Conservation (phyloP, 345 rosid genomes). For the Gossypium thurberi region DNA sequence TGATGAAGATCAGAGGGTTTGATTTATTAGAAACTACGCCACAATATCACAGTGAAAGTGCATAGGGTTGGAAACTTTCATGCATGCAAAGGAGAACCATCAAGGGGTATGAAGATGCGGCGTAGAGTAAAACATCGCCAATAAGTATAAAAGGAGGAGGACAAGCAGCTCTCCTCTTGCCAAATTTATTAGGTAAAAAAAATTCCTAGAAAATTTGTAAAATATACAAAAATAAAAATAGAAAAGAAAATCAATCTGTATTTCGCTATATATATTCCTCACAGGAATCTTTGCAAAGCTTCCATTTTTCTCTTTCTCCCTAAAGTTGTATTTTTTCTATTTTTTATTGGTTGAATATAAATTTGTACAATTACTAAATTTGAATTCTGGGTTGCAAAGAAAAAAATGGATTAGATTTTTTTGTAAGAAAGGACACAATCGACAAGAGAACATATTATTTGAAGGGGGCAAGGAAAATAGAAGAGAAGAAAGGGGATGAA, state of each 20-base stretch:
- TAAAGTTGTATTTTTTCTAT: constrained; percentile 5
- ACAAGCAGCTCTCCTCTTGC: too few relatives aligned
- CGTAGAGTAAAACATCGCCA: neutral
- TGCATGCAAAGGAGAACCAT: neutral
- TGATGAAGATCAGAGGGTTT: too few relatives aligned
- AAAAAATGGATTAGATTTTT: neutral
- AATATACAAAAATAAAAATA: neutral
- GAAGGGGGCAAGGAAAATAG: constrained; percentile 36
- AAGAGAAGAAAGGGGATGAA: constrained; percentile 44
- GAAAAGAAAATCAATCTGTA: neutral
- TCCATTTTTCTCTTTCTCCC: neutral
- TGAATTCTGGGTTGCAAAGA: constrained; percentile 29
- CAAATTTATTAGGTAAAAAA: neutral
- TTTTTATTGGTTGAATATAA: neutral
- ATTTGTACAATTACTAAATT: constrained; percentile 24
- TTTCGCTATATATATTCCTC: constrained; percentile 22
- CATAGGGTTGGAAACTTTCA: neutral
- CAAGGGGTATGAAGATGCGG: neutral
- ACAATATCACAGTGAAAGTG: too few relatives aligned
- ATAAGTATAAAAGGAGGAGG: neutral
- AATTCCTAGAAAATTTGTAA: neutral
- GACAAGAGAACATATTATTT: constrained; percentile 16
- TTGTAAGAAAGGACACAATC: constrained; percentile 15
- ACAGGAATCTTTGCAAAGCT: neutral
- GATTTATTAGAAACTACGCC: too few relatives aligned